These are phyloP conservation scores for Botrytis aclada DNA, from an alignment of 2,329 filamentous ascomycete species.

Conservation along the genomic window DNA sequence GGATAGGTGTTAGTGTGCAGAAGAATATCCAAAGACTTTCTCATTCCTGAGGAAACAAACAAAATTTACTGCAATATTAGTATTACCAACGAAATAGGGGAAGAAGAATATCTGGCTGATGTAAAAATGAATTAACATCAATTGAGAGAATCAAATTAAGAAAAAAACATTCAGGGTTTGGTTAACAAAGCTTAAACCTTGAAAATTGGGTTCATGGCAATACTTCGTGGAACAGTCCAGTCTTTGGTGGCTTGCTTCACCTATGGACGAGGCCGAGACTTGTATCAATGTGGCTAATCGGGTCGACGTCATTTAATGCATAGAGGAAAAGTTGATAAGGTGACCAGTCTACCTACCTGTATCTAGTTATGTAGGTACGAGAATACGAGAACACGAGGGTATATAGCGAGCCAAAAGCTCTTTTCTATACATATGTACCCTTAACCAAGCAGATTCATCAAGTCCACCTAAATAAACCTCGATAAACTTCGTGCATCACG, in stretches of 20 bases:
- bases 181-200: not conserved
- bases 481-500: not conserved
- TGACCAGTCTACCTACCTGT: not conserved
- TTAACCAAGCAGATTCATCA: not conserved
- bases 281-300: not conserved
- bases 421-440: too few species aligned
- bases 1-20: not conserved
- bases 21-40: not conserved
- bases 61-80: not conserved
- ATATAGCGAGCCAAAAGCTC: too few species aligned
- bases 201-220: not conserved
- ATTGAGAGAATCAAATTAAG: not conserved
- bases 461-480: not conserved
- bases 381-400: too few species aligned
- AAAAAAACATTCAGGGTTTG: conserved; percentile 1
- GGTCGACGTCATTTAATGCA: not conserved
- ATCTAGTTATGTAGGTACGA: not conserved
- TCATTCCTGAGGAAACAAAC: conserved; percentile 6
- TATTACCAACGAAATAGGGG: not conserved
- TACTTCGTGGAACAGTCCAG: not conserved
- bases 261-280: not conserved
- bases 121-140: not conserved
- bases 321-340: not conserved
- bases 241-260: not conserved
- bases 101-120: not conserved